Base-by-base conservation (phyloP, 306 rosid genomes). In the Citrullus mucosospermus region DNA sequence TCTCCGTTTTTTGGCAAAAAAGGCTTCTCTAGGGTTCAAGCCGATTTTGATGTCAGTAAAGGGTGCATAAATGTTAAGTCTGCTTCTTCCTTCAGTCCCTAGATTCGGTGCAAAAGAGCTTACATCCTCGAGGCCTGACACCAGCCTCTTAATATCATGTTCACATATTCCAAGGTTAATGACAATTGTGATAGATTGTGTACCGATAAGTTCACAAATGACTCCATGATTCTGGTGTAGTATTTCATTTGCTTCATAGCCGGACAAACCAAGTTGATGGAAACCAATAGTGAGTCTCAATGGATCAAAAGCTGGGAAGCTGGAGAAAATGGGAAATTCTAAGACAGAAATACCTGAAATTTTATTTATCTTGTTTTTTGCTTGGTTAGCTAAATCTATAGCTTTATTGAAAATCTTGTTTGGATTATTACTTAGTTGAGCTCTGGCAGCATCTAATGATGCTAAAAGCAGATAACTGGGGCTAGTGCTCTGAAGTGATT, bases 391-490 rank as follows among this genome's bases (percentile, higher is more conserved):
- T 81, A 93, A 82, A 79, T 81, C 78, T 10, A 90, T 78, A 17
- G 93, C 89, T 13, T 73, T 81, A 65, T 83, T 86, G 81, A 93
- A 93, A 76, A 83, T 72, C 39, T 44, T 68, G 75, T 82, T 85
- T 13, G 84, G 93, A 70, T 90, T 80, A 82, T 86, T 85, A 79
- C 87, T 85, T 78, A 93, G 87, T 84, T 91, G 96, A 80, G 93
- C 91, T 87, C 96, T 83, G 15, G 98, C 93, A 44, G 98, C 98
- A 85, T 93, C 28, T 28, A 93, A 75, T 36, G 98, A 93, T 75
- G 97, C 96, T 82, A 93, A 85, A 82, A 93, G 97, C 68, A 93
- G 83, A 87, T 85, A 88, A 81, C 96, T 93, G 70, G 98, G 98
- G 80, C 98, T 93, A 38, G 91, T 86, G 71, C 90, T 86, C 86